A percentile compares a stretch with the other conserved stretches of the same genome.
These are phyloP conservation scores for Oldenlandia corymbosa DNA, from an alignment of 257 asterid species.

Conservation along the genomic window DNA sequence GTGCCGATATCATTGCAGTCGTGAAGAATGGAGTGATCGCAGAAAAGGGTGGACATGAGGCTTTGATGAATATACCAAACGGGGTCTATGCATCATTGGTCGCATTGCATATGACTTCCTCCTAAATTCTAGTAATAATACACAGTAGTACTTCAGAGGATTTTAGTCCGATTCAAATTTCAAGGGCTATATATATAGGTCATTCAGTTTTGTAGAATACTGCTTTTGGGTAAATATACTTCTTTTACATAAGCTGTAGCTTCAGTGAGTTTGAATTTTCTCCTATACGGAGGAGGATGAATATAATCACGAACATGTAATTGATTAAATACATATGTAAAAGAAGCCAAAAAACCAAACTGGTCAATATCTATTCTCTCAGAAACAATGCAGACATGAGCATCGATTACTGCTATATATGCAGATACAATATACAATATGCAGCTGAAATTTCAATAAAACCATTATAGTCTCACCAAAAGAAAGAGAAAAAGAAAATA, in stretches of 20 bases:
- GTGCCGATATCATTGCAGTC: slow-evolving; percentile 64
- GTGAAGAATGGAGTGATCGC: slow-evolving; percentile 64
- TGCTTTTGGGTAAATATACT: too few species aligned
- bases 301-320: too few species aligned
- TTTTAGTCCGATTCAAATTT: too few species aligned
- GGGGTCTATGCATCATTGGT: slow-evolving; percentile 71
- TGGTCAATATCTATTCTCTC: neutral
- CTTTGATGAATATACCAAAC: slow-evolving; percentile 41
- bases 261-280: too few species aligned
- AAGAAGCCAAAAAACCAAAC: neutral
- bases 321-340: too few species aligned
- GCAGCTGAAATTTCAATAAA: too few species aligned
- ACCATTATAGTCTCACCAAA: neutral
- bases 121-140: neutral
- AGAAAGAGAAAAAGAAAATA: neutral
- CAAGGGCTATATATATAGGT: too few species aligned
- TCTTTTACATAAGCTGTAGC: too few species aligned
- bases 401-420: neutral
- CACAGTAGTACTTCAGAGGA: too few species aligned
- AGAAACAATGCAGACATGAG: neutral
- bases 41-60: slow-evolving; percentile 65
- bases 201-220: too few species aligned
- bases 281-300: too few species aligned
- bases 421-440: neutral
- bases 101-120: slow-evolving; percentile 47